Percentiles rank a stretch among this genome's conserved stretches.
These are phyloP conservation scores for Rosa persica DNA, from an alignment of 306 rosid species.

Conservation along the genomic window DNA sequence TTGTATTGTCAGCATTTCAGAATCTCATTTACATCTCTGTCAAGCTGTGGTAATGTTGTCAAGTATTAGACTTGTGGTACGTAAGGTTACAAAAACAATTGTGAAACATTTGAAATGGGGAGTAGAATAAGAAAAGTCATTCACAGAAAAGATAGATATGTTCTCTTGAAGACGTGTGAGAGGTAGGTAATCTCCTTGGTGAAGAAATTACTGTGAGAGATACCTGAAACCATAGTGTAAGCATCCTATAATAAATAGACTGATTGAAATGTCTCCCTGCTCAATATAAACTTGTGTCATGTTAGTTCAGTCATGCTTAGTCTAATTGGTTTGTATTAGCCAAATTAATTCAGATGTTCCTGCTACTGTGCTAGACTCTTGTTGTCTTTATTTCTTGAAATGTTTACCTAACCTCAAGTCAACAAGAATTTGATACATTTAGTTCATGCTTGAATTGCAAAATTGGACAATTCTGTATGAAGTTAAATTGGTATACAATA, in stretches of 20 bases:
- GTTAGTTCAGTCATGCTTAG: not conserved
- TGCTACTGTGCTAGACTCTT: not conserved
- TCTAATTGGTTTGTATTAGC: not conserved
- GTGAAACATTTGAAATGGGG: not conserved
- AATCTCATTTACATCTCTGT: not conserved
- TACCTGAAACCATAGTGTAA: not conserved
- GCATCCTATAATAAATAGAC: not conserved
- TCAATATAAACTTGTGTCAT: not conserved
- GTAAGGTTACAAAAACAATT: not conserved
- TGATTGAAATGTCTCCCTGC: not conserved
- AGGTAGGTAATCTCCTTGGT: not conserved
- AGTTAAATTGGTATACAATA: not conserved
- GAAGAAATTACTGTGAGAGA: not conserved
- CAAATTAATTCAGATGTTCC: not conserved
- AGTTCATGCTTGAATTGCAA: not conserved
- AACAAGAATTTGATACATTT: not conserved
- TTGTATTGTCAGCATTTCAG: not conserved
- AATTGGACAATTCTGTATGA: not conserved
- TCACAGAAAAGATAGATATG: not conserved
- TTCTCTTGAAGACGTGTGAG: not conserved
- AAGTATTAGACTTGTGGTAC: not conserved
- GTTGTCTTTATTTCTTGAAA: not conserved
- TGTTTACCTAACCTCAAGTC: not conserved
- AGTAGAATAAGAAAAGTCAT: not conserved
- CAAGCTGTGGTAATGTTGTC: not conserved